Evolutionary conservation across 768 basidiomycete species (phyloP).

Genomic region (Lentinula detonsa): DNA sequence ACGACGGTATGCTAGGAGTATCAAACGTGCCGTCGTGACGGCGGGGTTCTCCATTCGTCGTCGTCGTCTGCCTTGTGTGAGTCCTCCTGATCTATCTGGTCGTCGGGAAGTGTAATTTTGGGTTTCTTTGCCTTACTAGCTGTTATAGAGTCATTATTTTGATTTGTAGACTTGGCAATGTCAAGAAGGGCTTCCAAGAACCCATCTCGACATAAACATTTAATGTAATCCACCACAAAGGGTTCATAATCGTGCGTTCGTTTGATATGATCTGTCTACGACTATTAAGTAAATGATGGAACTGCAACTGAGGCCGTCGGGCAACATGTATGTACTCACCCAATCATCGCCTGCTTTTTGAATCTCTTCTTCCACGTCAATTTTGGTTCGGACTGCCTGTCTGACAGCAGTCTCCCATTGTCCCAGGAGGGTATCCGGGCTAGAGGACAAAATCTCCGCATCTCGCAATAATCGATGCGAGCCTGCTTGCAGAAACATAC

Average conservation of each 20-base stretch:
- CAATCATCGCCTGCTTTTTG: slow-evolving; percentile 33
- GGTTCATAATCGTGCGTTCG: slow-evolving; percentile 62
- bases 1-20: not conserved
- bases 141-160: not conserved
- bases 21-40: not conserved
- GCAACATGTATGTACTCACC: slow-evolving; percentile 26
- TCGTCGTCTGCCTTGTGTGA: not conserved
- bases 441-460: slow-evolving; percentile 37
- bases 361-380: slow-evolving; percentile 45
- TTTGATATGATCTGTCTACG: slow-evolving; percentile 49
- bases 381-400: slow-evolving; percentile 30
- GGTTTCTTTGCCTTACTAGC: not conserved
- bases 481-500: slow-evolving; percentile 37
- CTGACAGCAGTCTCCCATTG: slow-evolving; percentile 45
- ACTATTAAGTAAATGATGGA: not conserved
- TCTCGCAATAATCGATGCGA: slow-evolving; percentile 39
- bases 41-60: not conserved
- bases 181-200: slow-evolving; percentile 38
- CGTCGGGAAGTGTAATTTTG: not conserved
- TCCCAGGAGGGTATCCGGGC: slow-evolving; percentile 23
- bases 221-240: slow-evolving; percentile 44
- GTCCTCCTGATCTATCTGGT: not conserved
- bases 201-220: slow-evolving; percentile 37
- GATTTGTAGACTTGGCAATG: not conserved
- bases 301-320: not conserved